Conservation (phyloP, 2,329 filamentous ascomycete genomes). For the Mycocentrospora acerina region DNA sequence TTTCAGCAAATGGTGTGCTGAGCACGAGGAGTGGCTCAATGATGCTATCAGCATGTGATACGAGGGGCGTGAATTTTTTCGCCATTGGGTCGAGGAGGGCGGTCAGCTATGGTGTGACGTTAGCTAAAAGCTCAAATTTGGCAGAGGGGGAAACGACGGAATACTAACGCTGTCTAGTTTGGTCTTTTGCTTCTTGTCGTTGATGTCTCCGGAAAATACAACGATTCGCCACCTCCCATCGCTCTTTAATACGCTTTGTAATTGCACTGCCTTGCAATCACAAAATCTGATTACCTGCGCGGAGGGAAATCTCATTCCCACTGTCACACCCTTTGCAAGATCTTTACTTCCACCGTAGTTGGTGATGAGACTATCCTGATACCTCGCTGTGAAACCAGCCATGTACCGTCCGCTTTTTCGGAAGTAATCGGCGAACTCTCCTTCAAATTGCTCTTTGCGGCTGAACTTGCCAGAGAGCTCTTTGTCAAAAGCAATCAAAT, state of each 20-base stretch:
- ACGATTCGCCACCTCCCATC: slow-evolving; percentile 56
- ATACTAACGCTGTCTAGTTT: slow-evolving; percentile 45
- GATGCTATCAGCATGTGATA: slow-evolving; percentile 53
- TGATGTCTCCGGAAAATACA: slow-evolving; percentile 52
- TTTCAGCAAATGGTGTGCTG: slow-evolving; percentile 48
- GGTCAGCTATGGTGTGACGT: slow-evolving; percentile 16
- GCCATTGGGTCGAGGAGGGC: slow-evolving; percentile 37
- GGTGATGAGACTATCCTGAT: slow-evolving; percentile 55
- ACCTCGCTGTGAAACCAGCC: slow-evolving; percentile 60
- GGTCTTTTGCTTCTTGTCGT: slow-evolving; percentile 16
- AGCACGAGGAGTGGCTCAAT: slow-evolving; percentile 61
- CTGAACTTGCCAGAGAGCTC: slow-evolving; percentile 56
- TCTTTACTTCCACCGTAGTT: slow-evolving; percentile 35
- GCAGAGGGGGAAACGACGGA: too few species aligned
- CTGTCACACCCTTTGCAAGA: slow-evolving; percentile 41
- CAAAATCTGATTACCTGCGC: slow-evolving; percentile 61
- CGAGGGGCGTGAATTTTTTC: slow-evolving; percentile 50
- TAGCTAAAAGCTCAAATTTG: slow-evolving; percentile 20
- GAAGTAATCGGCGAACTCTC: slow-evolving; percentile 60
- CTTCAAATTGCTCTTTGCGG: slow-evolving; percentile 46
- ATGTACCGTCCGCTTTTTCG: slow-evolving; percentile 60
- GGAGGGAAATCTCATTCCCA: slow-evolving; percentile 55
- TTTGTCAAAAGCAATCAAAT: slow-evolving; percentile 64
- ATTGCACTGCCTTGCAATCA: slow-evolving; percentile 60
- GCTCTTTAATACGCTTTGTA: slow-evolving; percentile 52